Evolutionary conservation across 139 green algal species (phyloP).

Genomic region (Coelastrella sp.): DNA sequence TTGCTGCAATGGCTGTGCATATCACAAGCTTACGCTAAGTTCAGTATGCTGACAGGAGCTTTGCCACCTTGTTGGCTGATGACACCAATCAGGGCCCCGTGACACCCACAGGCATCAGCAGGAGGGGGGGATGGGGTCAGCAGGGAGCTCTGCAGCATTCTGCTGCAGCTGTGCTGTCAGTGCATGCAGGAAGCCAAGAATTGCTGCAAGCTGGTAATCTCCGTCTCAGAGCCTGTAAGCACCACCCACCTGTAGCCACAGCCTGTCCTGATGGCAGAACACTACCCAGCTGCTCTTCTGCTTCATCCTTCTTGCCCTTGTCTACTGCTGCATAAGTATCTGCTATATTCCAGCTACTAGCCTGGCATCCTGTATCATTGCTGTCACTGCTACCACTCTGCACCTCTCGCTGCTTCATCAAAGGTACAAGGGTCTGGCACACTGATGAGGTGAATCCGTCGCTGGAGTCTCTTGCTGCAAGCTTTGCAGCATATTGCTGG

Average conservation of each 20-base stretch:
- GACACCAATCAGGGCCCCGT: too few relatives aligned
- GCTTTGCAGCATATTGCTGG: constrained; percentile 57
- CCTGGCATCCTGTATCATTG: constrained; percentile 47
- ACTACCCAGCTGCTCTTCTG: constrained; percentile 29
- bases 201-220: too few relatives aligned
- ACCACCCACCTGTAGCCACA: constrained; percentile 12
- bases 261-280: constrained; percentile 32
- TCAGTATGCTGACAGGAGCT: too few relatives aligned
- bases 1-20: too few relatives aligned
- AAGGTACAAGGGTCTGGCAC: constrained; percentile 60
- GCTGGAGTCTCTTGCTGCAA: constrained; percentile 53
- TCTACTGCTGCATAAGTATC: constrained; percentile 56
- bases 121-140: too few relatives aligned
- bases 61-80: too few relatives aligned
- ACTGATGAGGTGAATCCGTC: constrained; percentile 41
- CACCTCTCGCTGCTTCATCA: constrained; percentile 67
- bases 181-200: too few relatives aligned
- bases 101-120: too few relatives aligned
- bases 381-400: constrained; percentile 53
- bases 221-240: neutral
- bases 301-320: neutral
- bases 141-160: too few relatives aligned
- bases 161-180: too few relatives aligned
- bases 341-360: constrained; percentile 63
- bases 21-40: too few relatives aligned